phyloP scores from a whole-genome alignment of 2,329 filamentous ascomycete genomes.

The Rutstroemia sp. region DNA sequence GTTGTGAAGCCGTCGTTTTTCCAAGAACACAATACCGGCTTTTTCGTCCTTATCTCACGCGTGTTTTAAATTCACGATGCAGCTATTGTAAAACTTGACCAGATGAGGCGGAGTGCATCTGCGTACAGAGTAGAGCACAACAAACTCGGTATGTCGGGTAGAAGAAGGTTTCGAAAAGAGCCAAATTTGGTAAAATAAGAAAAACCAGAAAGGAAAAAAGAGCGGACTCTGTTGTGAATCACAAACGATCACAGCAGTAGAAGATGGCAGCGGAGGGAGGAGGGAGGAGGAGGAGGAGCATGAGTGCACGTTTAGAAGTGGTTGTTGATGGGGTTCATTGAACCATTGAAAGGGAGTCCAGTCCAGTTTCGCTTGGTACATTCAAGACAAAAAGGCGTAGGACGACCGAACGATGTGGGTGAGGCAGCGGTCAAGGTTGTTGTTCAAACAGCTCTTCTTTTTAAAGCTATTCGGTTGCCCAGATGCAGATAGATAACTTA shows the following conservation, averaged over 20 bases:
- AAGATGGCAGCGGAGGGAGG: neutral
- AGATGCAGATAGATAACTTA: too few species aligned
- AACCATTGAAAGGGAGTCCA: too few species aligned
- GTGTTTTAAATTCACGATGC: neutral
- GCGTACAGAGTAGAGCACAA: neutral
- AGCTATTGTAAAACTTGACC: neutral
- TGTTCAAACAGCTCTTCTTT: too few species aligned
- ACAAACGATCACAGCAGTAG: neutral
- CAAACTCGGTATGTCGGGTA: neutral
- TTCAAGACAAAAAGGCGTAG: too few species aligned
- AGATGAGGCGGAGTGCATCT: neutral
- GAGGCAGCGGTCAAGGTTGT: too few species aligned
- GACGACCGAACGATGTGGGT: too few species aligned
- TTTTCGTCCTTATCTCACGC: conserved; percentile 1
- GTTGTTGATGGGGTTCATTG: neutral
- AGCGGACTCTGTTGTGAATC: conserved; percentile 5
- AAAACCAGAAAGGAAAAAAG: neutral
- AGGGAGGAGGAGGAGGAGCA: neutral
- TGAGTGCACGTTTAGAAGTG: neutral
- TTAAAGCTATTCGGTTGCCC: too few species aligned
- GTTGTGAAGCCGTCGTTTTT: neutral
- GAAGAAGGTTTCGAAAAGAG: neutral
- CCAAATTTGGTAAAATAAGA: neutral
- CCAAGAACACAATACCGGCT: neutral
- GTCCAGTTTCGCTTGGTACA: neutral